These are phyloP conservation scores for Penicillium subrubescens DNA, from an alignment of 495 filamentous ascomycete species.

Conservation along the genomic window DNA sequence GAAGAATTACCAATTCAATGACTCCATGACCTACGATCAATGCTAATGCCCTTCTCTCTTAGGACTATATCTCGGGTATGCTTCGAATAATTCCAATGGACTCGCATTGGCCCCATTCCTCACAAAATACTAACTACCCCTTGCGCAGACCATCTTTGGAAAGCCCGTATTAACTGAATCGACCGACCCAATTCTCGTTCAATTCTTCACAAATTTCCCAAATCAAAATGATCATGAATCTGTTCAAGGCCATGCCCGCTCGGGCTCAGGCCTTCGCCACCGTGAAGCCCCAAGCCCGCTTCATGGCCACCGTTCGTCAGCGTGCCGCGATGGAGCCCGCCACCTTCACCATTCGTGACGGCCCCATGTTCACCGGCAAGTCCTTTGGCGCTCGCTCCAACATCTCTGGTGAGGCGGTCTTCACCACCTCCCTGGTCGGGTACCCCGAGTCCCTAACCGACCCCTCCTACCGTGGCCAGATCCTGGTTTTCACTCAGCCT, in stretches of 20 bases:
- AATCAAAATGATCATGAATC: conserved; percentile 67
- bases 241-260: conserved; percentile 59
- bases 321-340: conserved; percentile 74
- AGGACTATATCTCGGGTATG: conserved; percentile 96
- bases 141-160: conserved; percentile 91
- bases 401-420: conserved; percentile 92
- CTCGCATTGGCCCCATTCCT: conserved; percentile 20
- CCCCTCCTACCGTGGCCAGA: conserved; percentile 98
- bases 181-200: conserved; percentile 18
- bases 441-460: conserved; percentile 99
- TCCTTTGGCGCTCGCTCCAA: conserved; percentile 91
- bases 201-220: conserved; percentile 22
- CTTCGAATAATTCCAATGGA: conserved; percentile 13
- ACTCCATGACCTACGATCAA: neutral
- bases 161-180: conserved; percentile 79
- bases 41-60: conserved; percentile 29
- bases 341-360: conserved; percentile 94
- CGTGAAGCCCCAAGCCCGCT: conserved; percentile 59
- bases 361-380: conserved; percentile 89
- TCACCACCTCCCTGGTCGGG: conserved; percentile 90
- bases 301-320: conserved; percentile 70
- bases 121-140: conserved; percentile 34
- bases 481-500: conserved; percentile 97
- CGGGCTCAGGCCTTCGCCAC: conserved; percentile 55
- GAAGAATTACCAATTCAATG: conserved; percentile 7